These are phyloP conservation scores for Setaria viridis DNA, from an alignment of 202 grass and related monocot species.

Conservation along the genomic window DNA sequence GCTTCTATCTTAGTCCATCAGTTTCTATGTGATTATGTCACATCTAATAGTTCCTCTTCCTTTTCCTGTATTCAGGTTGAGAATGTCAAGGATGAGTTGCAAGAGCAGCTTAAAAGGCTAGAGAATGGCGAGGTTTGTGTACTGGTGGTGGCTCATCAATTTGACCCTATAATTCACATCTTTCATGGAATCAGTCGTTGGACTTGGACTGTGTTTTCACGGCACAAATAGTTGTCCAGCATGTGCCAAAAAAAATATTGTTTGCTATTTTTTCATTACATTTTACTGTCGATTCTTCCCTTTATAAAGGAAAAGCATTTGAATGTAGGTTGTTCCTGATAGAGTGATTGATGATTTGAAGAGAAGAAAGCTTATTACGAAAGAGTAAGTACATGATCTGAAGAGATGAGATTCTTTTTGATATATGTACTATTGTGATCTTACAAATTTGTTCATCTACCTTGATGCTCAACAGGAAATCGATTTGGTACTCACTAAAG, in stretches of 20 bases:
- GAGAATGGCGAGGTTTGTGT: conserved; percentile 72
- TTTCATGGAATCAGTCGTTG: background rate
- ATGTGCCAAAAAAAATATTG: background rate
- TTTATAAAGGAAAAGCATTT: conserved; percentile 21
- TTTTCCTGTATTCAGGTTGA: conserved; percentile 65
- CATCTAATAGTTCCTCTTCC: background rate
- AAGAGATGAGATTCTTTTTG: conserved; percentile 6
- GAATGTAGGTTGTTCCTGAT: conserved; percentile 59
- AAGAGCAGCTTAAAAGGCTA: conserved; percentile 66
- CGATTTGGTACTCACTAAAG: conserved; percentile 78
- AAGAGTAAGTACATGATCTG: conserved; percentile 67
- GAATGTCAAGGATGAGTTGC: conserved; percentile 67
- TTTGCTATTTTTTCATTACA: background rate
- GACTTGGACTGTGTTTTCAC: background rate
- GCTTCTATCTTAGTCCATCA: background rate
- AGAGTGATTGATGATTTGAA: conserved; percentile 66
- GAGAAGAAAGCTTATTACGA: conserved; percentile 85
- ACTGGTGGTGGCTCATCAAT: conserved; percentile 13
- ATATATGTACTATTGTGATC: background rate
- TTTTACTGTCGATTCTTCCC: background rate
- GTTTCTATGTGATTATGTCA: conserved; percentile 20
- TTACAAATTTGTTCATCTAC: conserved; percentile 17
- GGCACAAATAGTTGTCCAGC: no score
- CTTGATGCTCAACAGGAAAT: conserved; percentile 59
- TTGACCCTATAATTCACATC: background rate